Base-by-base conservation (phyloP, 768 basidiomycete species). In the Naematelia encephala region DNA sequence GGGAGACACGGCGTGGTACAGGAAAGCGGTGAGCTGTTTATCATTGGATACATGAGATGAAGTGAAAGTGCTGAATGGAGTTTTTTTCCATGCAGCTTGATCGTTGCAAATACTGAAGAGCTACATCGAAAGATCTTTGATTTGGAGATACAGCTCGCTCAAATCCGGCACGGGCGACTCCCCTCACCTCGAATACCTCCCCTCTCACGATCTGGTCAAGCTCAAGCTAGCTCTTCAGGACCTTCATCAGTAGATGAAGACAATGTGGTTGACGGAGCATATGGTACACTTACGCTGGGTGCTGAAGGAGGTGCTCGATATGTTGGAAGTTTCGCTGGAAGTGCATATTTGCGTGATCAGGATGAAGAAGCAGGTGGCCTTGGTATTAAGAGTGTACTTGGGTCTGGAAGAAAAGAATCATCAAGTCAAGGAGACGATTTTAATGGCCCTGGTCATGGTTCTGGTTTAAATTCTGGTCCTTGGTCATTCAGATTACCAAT, bases 91-190 rank as follows among this genome's bases (percentile, higher is more conserved):
- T 39, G 34, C 34, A 39, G 34, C 34, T 55, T 73, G 27, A 76
- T 76, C 49, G 63, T 76, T 1, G 74, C 74, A 5, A 66, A 69
- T 47, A 72, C 70, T n/a, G 69, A 72, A 43, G 74, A 74, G 50
- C n/a, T 39, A 16, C 34, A 39, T 16, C 34, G 34, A 8, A 39
- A 39, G 34, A 39, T 39, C 16, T 23, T 26, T 5, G n/a, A 16
- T 23, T 56, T 61, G 26, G 62, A 43, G 21, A 13, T 4, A 2
- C 57, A 72, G 67, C 64, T 76, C 65, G 5, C 66, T 76, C n/a
- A 72, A 74, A 51, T 61, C 68, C 34, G 74, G 72, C 13, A 65
- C 73, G 2, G 72, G 70, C 28, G 56, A 70, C 29, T 47, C 70
- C 0, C 74, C 72, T 50, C 54, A 63, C 13, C 65, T 62, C 28